Base-by-base conservation (phyloP, 495 filamentous ascomycete genomes). In the Hyaloscypha variabilis region DNA sequence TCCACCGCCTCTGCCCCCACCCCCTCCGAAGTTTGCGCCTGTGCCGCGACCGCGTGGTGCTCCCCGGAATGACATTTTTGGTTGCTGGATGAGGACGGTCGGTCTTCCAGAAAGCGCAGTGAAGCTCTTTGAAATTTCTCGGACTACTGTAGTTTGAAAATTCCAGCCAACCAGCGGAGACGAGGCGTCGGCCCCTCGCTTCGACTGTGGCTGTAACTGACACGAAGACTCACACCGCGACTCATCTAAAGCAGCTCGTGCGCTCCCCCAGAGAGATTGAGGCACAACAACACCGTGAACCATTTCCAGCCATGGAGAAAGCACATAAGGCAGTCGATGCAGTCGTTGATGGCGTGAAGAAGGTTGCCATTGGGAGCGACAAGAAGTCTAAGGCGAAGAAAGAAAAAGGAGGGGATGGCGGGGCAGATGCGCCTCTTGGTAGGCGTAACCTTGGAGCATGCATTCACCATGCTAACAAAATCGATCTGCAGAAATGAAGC, bases 401-500 rank as follows among this genome's bases (percentile, higher is more conserved):
- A 62, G 79, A 80, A 28, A 83, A 83, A 71, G 76, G 68, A 34
- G 78, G 77, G 67, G 75, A 72, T 46, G 78, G 75, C 6, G 77
- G 72, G 55, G 81, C 71, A 53, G 67, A 61, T 10, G 39, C 11
- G 10, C 39, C 39, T 19, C 58, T 31, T 56, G 23, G 56, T 50
- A 54, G 72, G 75, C 6, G 39, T 19, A 17, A 11, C 39, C 39
- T 8, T 1, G 13, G 8, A 8, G 8, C 6, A 34, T 34, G 6
- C 31, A 8, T 8, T 13, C 31, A 34, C 31, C 31, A 34, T 34
- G 31, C 31, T 34, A 34, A 34, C 31, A 34, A 34, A 13, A 8
- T 34, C 13, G 31, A 17, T 17, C 6, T 21, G 75, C 89, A 60
- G 87, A 91, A 78, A 69, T 92, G 60, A 76, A 83, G 46, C 85